Percentiles rank a stretch among this genome's conserved stretches.
Conservation (phyloP, 179 eudicot genomes). For the Beta corolliflora region DNA sequence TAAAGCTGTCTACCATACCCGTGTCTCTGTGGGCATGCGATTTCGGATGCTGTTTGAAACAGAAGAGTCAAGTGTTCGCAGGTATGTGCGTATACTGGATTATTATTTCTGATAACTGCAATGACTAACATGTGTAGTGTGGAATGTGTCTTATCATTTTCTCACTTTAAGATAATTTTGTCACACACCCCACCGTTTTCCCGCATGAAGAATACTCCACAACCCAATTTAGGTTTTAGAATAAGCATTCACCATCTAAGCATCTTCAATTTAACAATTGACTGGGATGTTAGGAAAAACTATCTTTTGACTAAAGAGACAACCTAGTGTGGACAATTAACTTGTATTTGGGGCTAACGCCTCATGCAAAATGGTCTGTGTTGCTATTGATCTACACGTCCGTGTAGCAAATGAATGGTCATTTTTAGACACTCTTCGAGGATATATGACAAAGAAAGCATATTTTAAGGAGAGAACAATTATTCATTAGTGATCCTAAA, state of each 20-base stretch:
- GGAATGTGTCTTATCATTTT: slow-evolving; percentile 1
- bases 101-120: not conserved
- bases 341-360: not conserved
- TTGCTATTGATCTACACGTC: not conserved
- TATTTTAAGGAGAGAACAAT: not conserved
- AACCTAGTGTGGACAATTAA: not conserved
- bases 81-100: slow-evolving; percentile 35
- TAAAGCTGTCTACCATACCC: slow-evolving; percentile 68
- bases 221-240: not conserved
- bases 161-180: not conserved
- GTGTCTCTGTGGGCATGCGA: slow-evolving; percentile 79
- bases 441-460: not conserved
- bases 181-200: not conserved
- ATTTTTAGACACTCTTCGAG: not conserved
- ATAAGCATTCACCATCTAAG: not conserved
- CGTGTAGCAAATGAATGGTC: not conserved
- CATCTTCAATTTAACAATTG: not conserved
- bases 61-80: slow-evolving; percentile 71
- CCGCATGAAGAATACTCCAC: not conserved
- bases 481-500: not conserved
- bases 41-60: slow-evolving; percentile 79
- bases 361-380: not conserved
- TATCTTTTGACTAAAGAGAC: not conserved
- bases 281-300: not conserved
- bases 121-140: not conserved